Percentiles rank a stretch among this genome's conserved stretches.
Evolutionary conservation across 768 basidiomycete genomes (phyloP).

Genomic region (Tricholoma terreum): DNA sequence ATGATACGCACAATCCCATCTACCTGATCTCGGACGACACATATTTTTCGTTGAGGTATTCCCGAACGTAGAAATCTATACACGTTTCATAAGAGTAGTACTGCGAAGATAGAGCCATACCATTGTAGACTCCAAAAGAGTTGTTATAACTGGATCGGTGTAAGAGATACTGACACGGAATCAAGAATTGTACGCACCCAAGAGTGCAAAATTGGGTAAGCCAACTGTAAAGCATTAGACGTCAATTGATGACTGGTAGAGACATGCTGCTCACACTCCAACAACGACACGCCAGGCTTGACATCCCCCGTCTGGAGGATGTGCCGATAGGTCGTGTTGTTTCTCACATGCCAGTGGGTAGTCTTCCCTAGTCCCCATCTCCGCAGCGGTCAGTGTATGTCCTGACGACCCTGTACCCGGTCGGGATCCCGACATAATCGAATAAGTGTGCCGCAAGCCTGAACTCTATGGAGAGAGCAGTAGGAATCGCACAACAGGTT

Average conservation of each 20-base stretch:
- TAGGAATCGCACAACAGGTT: background rate
- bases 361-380: background rate
- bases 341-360: background rate
- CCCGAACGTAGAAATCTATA: slow-evolving; percentile 25
- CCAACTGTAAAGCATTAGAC: slow-evolving; percentile 13
- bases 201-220: slow-evolving; percentile 24
- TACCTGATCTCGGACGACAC: slow-evolving; percentile 26
- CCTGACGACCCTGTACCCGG: background rate
- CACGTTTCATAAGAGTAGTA: background rate
- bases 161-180: no score
- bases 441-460: background rate
- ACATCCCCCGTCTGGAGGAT: slow-evolving; percentile 21
- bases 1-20: background rate
- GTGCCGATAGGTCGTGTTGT: no score
- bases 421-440: background rate
- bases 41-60: slow-evolving; percentile 19
- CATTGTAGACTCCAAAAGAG: slow-evolving; percentile 23
- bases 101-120: background rate
- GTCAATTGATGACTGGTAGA: background rate
- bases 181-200: slow-evolving; percentile 13
- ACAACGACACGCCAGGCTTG: slow-evolving; percentile 23
- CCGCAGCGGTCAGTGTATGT: background rate
- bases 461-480: background rate
- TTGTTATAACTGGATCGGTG: slow-evolving; percentile 18
- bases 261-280: slow-evolving; percentile 20